A percentile compares a stretch with the other conserved stretches of the same genome.
Evolutionary conservation across 73 alveolate species (phyloP).

Genomic region (Durusdinium trenchii): DNA sequence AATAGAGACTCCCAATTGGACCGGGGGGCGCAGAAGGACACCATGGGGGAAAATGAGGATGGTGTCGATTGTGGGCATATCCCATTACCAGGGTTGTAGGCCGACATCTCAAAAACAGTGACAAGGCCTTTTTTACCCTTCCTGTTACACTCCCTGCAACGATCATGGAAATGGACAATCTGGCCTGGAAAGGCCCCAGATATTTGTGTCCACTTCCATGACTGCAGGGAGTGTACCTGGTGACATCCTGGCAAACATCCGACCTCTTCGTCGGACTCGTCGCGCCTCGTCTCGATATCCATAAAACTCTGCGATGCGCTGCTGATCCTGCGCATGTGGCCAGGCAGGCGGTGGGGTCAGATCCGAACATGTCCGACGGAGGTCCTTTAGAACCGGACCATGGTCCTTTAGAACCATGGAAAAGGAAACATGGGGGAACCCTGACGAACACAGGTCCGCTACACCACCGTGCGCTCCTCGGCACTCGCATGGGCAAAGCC

Average conservation of each 20-base stretch:
- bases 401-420: neutral
- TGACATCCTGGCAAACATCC: neutral
- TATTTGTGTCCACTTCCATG: neutral
- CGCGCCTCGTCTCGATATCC: conserved; percentile 84
- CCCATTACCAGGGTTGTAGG: too few species aligned
- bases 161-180: too few species aligned
- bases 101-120: too few species aligned
- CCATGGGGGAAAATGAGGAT: neutral
- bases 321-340: conserved; percentile 79
- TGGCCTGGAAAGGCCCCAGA: too few species aligned
- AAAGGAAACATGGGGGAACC: neutral
- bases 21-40: neutral
- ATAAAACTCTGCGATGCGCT: conserved; percentile 87
- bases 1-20: neutral
- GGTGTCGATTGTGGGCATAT: too few species aligned
- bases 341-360: too few species aligned
- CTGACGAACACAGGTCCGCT: neutral
- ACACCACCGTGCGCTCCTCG: conserved; percentile 19
- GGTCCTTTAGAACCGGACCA: neutral
- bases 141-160: too few species aligned
- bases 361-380: neutral
- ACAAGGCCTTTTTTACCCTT: too few species aligned
- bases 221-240: neutral
- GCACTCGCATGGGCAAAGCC: conserved; percentile 85
- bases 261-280: neutral